phyloP scores from a whole-genome alignment of 164 flowering plant species.

The Liquidambar formosana region DNA sequence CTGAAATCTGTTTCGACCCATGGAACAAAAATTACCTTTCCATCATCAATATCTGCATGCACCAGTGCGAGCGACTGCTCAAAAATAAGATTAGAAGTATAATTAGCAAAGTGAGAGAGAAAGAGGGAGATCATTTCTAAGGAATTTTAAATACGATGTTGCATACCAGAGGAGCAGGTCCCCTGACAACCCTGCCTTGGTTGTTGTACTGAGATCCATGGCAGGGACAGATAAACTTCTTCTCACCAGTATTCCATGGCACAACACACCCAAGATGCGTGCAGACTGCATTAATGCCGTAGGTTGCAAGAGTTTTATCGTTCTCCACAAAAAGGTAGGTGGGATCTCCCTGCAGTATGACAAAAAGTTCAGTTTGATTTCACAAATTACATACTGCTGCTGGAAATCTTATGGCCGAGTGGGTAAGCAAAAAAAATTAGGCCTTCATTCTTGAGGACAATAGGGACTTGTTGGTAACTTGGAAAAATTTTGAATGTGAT shows the following conservation, averaged over 20 bases:
- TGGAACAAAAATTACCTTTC: conserved; percentile 86
- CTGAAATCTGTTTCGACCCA: conserved; percentile 98
- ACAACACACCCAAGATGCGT: conserved; percentile 68
- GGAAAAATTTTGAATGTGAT: no score
- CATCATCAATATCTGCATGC: conserved; percentile 76
- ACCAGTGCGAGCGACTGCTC: conserved; percentile 87
- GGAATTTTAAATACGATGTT: not conserved
- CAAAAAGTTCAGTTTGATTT: no score
- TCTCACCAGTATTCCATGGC: conserved; percentile 79
- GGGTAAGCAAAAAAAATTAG: no score
- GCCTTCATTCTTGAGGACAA: no score
- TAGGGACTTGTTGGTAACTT: no score
- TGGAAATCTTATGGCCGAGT: no score
- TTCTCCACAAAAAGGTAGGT: conserved; percentile 90
- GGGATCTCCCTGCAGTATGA: conserved; percentile 77
- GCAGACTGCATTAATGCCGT: conserved; percentile 68
- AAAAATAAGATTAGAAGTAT: not conserved
- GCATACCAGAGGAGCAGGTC: conserved; percentile 96
- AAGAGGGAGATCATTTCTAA: no score
- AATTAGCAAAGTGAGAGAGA: not conserved
- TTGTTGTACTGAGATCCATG: conserved; percentile 94
- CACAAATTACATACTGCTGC: no score
- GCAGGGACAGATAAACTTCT: conserved; percentile 93
- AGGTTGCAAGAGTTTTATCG: conserved; percentile 80
- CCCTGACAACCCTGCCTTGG: conserved; percentile 87